A percentile compares a stretch with the other conserved stretches of the same genome.
phyloP scores from a whole-genome alignment of 2,329 filamentous ascomycete genomes.

The Dactylella cylindrospora region DNA sequence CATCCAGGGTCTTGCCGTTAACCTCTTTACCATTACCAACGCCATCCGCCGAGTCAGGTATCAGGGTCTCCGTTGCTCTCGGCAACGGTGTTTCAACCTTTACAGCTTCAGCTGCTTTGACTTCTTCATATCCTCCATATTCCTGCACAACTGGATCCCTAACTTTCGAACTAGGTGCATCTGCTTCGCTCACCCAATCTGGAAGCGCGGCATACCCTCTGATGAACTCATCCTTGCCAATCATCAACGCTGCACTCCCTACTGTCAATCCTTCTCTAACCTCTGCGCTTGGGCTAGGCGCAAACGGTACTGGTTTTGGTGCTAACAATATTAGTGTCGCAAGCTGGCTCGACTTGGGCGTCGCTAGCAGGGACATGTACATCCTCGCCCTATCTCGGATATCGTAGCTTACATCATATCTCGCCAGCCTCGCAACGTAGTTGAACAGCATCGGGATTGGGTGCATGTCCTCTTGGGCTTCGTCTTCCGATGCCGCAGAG shows the following conservation, averaged over 20 bases:
- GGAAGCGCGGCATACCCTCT: slow-evolving; percentile 78
- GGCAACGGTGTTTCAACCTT: slow-evolving; percentile 64
- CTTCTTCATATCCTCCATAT: slow-evolving; percentile 52
- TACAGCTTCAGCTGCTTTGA: slow-evolving; percentile 49
- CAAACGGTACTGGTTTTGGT: slow-evolving; percentile 89
- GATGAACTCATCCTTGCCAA: slow-evolving; percentile 59
- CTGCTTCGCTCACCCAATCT: slow-evolving; percentile 77
- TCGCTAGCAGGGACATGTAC: slow-evolving; percentile 78
- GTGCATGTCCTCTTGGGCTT: slow-evolving; percentile 58
- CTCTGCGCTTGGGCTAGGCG: slow-evolving; percentile 78
- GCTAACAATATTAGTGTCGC: slow-evolving; percentile 88
- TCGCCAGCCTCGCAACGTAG: slow-evolving; percentile 78
- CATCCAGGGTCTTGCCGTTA: slow-evolving; percentile 76
- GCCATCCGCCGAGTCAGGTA: slow-evolving; percentile 46
- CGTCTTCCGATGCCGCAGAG: slow-evolving; percentile 47
- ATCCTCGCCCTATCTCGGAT: slow-evolving; percentile 86
- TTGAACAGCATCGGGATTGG: slow-evolving; percentile 77
- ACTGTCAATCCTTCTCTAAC: slow-evolving; percentile 74
- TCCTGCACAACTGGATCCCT: slow-evolving; percentile 63
- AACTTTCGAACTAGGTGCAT: slow-evolving; percentile 62
- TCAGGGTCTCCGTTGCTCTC: slow-evolving; percentile 51
- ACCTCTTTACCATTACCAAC: slow-evolving; percentile 58
- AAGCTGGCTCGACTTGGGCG: slow-evolving; percentile 70
- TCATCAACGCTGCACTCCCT: slow-evolving; percentile 80
- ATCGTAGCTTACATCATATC: slow-evolving; percentile 94